phyloP scores from a whole-genome alignment of 2,329 filamentous ascomycete genomes.

The Trichoderma endophyticum region DNA sequence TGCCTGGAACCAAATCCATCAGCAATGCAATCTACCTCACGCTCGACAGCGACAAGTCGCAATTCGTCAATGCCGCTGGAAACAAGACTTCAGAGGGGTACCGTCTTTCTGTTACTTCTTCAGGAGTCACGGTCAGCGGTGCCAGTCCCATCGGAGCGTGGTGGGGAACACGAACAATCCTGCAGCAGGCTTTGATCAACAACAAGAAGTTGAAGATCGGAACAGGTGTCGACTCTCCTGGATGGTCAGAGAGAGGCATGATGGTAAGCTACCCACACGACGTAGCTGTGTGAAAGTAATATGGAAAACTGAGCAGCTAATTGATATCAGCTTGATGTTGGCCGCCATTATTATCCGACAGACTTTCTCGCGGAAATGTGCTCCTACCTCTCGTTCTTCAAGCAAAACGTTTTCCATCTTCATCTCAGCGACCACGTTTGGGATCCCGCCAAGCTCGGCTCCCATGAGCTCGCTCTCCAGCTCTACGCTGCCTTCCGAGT shows the following conservation, averaged over 20 bases:
- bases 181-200: conserved; percentile 48
- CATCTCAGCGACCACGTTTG: conserved; percentile 50
- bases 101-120: conserved; percentile 39
- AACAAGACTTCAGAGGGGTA: conserved; percentile 49
- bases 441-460: conserved; percentile 47
- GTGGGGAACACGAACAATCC: conserved; percentile 56
- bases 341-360: conserved; percentile 25
- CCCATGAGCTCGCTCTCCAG: conserved; percentile 43
- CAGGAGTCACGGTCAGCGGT: conserved; percentile 46
- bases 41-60: conserved; percentile 35
- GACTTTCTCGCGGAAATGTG: conserved; percentile 42
- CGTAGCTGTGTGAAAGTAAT: too few species aligned
- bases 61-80: conserved; percentile 45
- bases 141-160: conserved; percentile 54
- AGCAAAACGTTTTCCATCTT: conserved; percentile 48
- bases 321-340: conserved; percentile 23
- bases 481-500: conserved; percentile 46
- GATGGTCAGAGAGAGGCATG: conserved; percentile 20
- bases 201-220: conserved; percentile 19
- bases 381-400: conserved; percentile 47
- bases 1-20: neutral
- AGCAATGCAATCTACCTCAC: conserved; percentile 45
- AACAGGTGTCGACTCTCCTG: conserved; percentile 12
- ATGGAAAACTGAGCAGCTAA: neutral
- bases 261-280: neutral